Evolutionary conservation across 768 basidiomycete species (phyloP), one percentile per base, ranked within the genome.

Genomic region (Mycena pura): DNA sequence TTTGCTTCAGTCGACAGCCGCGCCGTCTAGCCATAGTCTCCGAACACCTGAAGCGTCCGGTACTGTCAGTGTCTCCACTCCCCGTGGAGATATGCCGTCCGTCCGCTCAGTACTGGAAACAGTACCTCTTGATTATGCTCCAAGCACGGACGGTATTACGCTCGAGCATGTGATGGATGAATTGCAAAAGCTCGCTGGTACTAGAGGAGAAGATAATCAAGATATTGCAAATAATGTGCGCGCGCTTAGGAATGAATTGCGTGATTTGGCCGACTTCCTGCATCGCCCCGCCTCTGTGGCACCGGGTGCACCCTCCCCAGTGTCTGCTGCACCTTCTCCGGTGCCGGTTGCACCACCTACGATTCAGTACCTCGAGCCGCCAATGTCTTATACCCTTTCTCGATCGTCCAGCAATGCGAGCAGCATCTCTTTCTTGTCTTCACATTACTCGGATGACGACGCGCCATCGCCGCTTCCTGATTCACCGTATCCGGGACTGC

Each of bases 381-480:
- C 68, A 17, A 49, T 57, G 52, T 44, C 47, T n/a, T 57, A 32
- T 13, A 21, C 51, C 25, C 68, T 81, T 22, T 72, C 72, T 43
- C 78, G 80, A 44, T 72, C 75, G 9, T 72, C 76, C 2, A 82
- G 80, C 62, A 75, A 72, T n/a, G 77, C 76, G 15, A 80, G 78
- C 64, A 80, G 78, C 55, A 68, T 78, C 25, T 83, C 80, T 0
- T 84, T 77, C 66, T 58, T 84, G 31, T 83, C 83, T 2, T 84
- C 83, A 1, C 89, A 90, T 62, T 88, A 93, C 63, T 93, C 92
- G 0, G 92, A 94, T 55, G 91, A 79, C 74, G 76, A 76, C 60
- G 79, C 72, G 34, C 70, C 72, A 69, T 82, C 77, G 49, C 61
- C 58, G 25, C 43, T 65, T 62, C 60, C 69, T 52, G 54, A 65